Base-by-base conservation (phyloP, 345 rosid species). In the Theobroma cacao region DNA sequence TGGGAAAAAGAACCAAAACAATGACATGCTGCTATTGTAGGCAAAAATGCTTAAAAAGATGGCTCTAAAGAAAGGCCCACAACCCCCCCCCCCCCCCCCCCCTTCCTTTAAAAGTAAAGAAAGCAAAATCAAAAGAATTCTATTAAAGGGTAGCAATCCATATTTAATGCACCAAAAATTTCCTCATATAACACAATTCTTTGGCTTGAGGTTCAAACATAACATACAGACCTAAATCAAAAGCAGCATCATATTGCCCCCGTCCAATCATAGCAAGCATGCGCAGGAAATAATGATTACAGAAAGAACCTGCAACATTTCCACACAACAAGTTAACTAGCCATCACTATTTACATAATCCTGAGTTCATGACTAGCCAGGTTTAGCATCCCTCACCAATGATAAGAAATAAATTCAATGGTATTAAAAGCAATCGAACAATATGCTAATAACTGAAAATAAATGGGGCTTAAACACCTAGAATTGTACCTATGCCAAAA, bases 281-380 rank as follows among this genome's bases (percentile, higher is more conserved):
- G 62, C 75, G 88, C 56, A 96, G 85, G 91, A 96, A 96, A 89
- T 94, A 81, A 75, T 96, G 98, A 85, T 96, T 96, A 80, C 99
- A 92, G 86, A 85, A 94, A 74, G 90, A 50, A 80, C 99, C 99
- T 96, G 93, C 70, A 84, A 75, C 26, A 36, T 80, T 59, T 59
- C 55, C 58, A 59, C 75, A 40, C 36, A 10, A 43, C 7, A 79
- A 74, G 63, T 80, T n/a, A 56, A 56, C 60, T 26, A 77, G 65
- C n/a, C n/a, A n/a, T n/a, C n/a, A n/a, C n/a, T n/a, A 71, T 45
- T 26, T 69, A 13, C 36, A 45, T 5, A 15, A 45, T 26, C 33
- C 59, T 4, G 50, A 30, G 43, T 31, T 47, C 41, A 60, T 17
- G 47, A 26, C 7, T 24, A 48, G 22, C 33, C 34, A 13, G 1